A percentile compares a stretch with the other conserved stretches of the same genome.
phyloP scores from a whole-genome alignment of 179 eudicot species.

The Dionaea muscipula region DNA sequence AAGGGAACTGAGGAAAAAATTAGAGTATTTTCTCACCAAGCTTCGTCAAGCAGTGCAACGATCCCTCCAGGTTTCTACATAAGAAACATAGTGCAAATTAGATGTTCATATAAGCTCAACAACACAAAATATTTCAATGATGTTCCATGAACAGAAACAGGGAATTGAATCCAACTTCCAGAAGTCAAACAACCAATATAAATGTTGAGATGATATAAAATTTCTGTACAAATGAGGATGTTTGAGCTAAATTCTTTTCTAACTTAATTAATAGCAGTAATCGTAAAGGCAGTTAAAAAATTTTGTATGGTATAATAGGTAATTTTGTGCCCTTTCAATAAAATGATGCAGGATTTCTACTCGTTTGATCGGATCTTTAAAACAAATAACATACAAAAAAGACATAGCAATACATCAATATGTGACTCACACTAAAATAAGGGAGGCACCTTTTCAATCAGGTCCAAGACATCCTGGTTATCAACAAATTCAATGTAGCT shows the following conservation, averaged over 20 bases:
- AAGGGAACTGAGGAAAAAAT: background rate
- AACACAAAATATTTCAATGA: no score
- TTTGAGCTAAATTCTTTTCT: no score
- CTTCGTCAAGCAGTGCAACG: conserved; percentile 85
- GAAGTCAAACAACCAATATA: no score
- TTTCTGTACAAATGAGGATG: no score
- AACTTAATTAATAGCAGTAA: no score
- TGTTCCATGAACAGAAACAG: no score
- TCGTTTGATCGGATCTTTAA: background rate
- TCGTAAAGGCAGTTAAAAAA: no score
- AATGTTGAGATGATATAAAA: no score
- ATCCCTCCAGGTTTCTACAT: conserved; percentile 96
- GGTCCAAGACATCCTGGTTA: conserved; percentile 76
- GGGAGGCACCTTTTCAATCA: conserved; percentile 42
- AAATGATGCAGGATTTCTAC: no score
- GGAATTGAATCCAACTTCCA: no score
- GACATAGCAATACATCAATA: background rate
- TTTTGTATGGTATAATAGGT: no score
- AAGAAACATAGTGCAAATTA: background rate
- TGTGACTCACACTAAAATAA: conserved; percentile 5
- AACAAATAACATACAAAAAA: background rate
- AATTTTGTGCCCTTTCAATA: no score
- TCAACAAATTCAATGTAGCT: conserved; percentile 81
- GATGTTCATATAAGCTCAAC: background rate
- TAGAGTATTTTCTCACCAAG: conserved; percentile 47